Base-by-base conservation (phyloP, 1,284 basidiomycete genomes). In the Filobasidium uniguttulatum region DNA sequence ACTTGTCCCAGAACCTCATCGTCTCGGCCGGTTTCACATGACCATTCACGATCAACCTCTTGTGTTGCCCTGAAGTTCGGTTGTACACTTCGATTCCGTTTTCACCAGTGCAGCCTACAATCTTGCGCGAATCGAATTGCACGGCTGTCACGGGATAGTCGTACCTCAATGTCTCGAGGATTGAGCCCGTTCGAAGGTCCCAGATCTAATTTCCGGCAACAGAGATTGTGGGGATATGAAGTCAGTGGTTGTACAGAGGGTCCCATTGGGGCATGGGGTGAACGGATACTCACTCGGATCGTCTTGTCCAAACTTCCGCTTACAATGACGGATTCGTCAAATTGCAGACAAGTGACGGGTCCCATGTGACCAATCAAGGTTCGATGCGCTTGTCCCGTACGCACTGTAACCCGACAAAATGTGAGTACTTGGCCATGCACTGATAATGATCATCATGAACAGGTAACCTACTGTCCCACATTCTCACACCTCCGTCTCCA, bases 11-110 rank as follows among this genome's bases (percentile, higher is more conserved):
- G 70, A 94, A 98, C 48, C 93, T 77, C 58, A 98, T 71, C 56
- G 78, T 77, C 69, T 94, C 87, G n/a, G 82, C 83, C 0, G 91
- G 90, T 57, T 79, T 81, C 20, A 79, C 85, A 67, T 99, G 94
- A 10, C 93, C 94, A 63, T 97, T 96, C 20, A 83, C 85, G 38
- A 77, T 67, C 48, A 99, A 71, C 31, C 83, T 77, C 9, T 85
- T 83, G 57, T 90, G 82, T 64, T 91, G 85, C 72, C 84, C 80
- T 54, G 83, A 90, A 14, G 89, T 97, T 29, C 93, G 83, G 69
- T 98, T 99, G 71, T 90, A 98, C 37, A 93, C 88, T 76, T 91
- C 89, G 58, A 91, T 74, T 5, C 84, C 86, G 59, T 91, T 93
- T 69, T 96, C 89, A 15, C 91, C 90, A 17, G 84, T 79, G n/a